phyloP scores from a whole-genome alignment of 2,329 filamentous ascomycete genomes.

The Curvularia hawaiiensis region DNA sequence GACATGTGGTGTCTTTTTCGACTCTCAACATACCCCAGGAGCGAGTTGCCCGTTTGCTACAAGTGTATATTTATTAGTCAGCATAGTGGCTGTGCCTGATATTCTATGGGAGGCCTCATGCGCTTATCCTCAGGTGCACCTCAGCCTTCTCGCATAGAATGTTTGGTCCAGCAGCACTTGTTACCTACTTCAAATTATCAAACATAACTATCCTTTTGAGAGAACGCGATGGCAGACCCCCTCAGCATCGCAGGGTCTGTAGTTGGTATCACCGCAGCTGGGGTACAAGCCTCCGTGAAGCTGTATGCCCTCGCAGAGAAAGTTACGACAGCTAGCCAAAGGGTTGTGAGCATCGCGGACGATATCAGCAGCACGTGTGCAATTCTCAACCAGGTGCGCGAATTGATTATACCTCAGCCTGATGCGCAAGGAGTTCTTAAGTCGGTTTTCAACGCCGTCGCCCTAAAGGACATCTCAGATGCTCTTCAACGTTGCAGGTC shows the following conservation, averaged over 20 bases:
- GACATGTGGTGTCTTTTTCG: too few relatives aligned
- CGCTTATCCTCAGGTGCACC: not conserved
- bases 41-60: too few relatives aligned
- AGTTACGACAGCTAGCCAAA: slow-evolving; percentile 4
- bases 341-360: slow-evolving; percentile 12
- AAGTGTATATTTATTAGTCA: not conserved
- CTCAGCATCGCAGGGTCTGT: slow-evolving; percentile 14
- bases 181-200: not conserved
- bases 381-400: slow-evolving; percentile 12
- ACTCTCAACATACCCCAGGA: too few relatives aligned
- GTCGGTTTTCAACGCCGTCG: slow-evolving; percentile 10
- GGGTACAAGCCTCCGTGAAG: slow-evolving; percentile 9
- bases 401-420: slow-evolving; percentile 8
- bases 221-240: slow-evolving; percentile 19
- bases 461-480: not conserved
- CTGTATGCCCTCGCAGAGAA: slow-evolving; percentile 16
- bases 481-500: not conserved
- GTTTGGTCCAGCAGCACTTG: not conserved
- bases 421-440: slow-evolving; percentile 6
- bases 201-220: not conserved
- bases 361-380: slow-evolving; percentile 19
- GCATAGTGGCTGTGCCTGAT: not conserved
- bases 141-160: not conserved
- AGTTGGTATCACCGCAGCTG: slow-evolving; percentile 12
- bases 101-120: not conserved